Evolutionary conservation across 1,284 basidiomycete genomes (phyloP).

Genomic region (Boletus semigastroideus): DNA sequence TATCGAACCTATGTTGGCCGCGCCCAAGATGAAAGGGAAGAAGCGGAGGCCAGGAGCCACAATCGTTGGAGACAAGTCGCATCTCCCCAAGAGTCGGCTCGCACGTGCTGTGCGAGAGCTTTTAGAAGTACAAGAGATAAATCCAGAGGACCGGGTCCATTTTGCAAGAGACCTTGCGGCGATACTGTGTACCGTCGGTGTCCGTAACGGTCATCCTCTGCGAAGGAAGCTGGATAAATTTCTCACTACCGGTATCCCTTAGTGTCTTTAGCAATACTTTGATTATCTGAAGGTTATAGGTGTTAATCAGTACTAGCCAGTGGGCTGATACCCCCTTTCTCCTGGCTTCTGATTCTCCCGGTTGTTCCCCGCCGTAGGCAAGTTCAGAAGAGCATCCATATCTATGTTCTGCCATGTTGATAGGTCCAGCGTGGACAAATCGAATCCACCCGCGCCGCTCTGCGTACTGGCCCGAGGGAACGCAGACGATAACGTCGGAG

Average conservation of each 20-base stretch:
- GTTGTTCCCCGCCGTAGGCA: slow-evolving; percentile 22
- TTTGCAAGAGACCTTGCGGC: slow-evolving; percentile 52
- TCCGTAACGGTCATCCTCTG: slow-evolving; percentile 61
- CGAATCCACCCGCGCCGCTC: slow-evolving; percentile 31
- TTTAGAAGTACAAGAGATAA: slow-evolving; percentile 51
- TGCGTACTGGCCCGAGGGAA: slow-evolving; percentile 26
- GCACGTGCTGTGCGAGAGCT: slow-evolving; percentile 64
- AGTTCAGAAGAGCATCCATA: slow-evolving; percentile 32
- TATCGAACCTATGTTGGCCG: slow-evolving; percentile 64
- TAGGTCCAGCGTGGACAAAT: slow-evolving; percentile 45
- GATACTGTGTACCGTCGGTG: slow-evolving; percentile 51
- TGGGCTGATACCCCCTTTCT: slow-evolving; percentile 8
- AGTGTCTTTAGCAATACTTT: background rate
- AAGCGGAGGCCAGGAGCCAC: slow-evolving; percentile 42
- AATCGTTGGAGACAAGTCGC: slow-evolving; percentile 33
- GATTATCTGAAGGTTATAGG: slow-evolving; percentile 5
- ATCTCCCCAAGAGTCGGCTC: slow-evolving; percentile 60
- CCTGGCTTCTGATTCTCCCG: slow-evolving; percentile 30
- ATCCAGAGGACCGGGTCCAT: slow-evolving; percentile 45
- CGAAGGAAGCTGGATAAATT: slow-evolving; percentile 66
- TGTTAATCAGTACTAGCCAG: background rate
- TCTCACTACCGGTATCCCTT: slow-evolving; percentile 17
- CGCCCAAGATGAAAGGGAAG: slow-evolving; percentile 57
- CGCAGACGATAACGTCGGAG: slow-evolving; percentile 40
- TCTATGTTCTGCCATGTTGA: slow-evolving; percentile 36